A percentile compares a stretch with the other conserved stretches of the same genome.
Conservation (phyloP, 2,329 filamentous ascomycete species). For the Madurella mycetomatis region DNA sequence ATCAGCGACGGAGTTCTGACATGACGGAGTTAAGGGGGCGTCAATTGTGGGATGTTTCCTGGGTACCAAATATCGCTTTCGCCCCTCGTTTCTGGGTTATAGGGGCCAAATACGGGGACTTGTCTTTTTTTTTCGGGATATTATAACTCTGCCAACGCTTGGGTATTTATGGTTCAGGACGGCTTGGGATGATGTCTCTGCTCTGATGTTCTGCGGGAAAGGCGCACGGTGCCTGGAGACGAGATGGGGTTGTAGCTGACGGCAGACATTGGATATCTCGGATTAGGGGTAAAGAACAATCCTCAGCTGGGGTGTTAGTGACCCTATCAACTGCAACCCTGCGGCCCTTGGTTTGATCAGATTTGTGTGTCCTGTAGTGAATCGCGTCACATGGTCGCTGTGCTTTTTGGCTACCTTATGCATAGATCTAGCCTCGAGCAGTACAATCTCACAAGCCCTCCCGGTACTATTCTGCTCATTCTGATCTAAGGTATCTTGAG, state of each 20-base stretch:
- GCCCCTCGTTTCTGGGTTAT: constrained; percentile 6
- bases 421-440: no score
- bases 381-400: no score
- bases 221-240: background rate
- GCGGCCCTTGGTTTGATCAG: no score
- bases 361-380: no score
- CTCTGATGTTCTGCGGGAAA: background rate
- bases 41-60: constrained; percentile 15
- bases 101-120: background rate
- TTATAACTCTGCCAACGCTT: background rate
- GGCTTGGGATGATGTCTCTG: constrained; percentile 9
- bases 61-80: constrained; percentile 15
- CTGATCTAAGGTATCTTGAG: no score
- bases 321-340: no score
- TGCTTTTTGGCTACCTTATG: no score
- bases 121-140: background rate
- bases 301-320: no score
- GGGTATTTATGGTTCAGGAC: constrained; percentile 1
- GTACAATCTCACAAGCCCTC: no score
- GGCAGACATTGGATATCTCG: background rate
- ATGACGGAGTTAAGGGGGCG: constrained; percentile 29
- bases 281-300: no score
- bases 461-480: no score
- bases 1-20: constrained; percentile 34
- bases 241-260: background rate